Evolutionary conservation across 306 rosid genomes (phyloP).

Genomic region (Acacia melanoxylon): DNA sequence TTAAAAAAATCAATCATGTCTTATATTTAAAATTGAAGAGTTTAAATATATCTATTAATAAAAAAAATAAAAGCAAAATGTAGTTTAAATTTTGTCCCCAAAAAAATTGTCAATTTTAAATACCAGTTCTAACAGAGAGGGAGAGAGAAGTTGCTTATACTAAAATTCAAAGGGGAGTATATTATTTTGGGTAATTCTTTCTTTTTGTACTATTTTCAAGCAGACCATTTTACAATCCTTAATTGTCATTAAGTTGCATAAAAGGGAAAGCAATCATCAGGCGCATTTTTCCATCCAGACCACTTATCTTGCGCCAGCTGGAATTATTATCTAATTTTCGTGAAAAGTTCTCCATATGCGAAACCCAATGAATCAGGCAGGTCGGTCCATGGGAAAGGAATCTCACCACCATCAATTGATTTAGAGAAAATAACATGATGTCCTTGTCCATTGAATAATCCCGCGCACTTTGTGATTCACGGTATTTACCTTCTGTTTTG

Average conservation of each 20-base stretch:
- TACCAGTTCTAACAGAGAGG: no score
- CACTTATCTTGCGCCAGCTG: background rate
- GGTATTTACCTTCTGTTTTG: background rate
- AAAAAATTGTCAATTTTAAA: no score
- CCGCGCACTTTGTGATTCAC: background rate
- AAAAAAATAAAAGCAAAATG: no score
- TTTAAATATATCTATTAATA: no score
- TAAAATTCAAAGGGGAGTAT: no score
- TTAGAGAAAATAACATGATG: background rate
- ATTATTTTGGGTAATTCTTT: no score
- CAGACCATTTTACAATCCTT: background rate
- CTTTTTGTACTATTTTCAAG: no score
- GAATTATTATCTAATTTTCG: background rate
- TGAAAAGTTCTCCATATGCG: background rate
- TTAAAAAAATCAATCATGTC: no score
- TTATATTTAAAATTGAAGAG: no score
- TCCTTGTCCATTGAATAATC: background rate
- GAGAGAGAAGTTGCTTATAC: no score
- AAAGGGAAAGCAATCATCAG: no score
- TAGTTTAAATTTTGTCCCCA: no score
- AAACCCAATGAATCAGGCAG: background rate
- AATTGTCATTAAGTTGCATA: background rate
- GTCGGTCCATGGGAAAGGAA: background rate
- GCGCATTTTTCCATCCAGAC: background rate
- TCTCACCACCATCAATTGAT: background rate